phyloP scores from a whole-genome alignment of 1,284 basidiomycete genomes.

The Cutaneotrichosporon cutaneum region DNA sequence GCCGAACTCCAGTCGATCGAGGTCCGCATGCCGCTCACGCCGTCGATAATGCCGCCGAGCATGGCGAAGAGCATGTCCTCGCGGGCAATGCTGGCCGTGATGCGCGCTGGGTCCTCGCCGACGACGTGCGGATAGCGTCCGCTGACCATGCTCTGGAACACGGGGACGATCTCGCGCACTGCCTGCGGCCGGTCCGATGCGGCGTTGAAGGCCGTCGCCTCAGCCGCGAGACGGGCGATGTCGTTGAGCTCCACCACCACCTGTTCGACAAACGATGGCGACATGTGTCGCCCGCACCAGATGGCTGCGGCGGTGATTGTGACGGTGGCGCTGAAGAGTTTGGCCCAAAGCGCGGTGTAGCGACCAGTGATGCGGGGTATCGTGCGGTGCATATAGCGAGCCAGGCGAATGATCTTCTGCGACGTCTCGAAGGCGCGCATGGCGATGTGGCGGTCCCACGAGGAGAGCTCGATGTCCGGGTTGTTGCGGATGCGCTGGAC shows the following conservation, averaged over 20 bases:
- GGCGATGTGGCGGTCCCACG: constrained; percentile 32
- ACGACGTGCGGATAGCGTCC: constrained; percentile 40
- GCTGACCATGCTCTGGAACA: constrained; percentile 38
- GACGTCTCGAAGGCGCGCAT: constrained; percentile 38
- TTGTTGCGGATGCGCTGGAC: constrained; percentile 33
- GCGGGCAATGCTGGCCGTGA: constrained; percentile 27
- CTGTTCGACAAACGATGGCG: constrained; percentile 32
- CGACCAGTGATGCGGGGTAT: constrained; percentile 41
- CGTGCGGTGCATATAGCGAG: constrained; percentile 37
- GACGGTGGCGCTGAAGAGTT: constrained; percentile 45
- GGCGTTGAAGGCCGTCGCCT: constrained; percentile 21
- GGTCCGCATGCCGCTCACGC: background rate
- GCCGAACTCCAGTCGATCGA: constrained; percentile 1
- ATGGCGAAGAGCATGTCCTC: constrained; percentile 49
- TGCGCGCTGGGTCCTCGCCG: constrained; percentile 22
- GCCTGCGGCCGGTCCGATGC: constrained; percentile 24
- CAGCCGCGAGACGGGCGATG: constrained; percentile 38
- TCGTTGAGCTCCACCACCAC: constrained; percentile 40
- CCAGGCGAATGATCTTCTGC: constrained; percentile 34
- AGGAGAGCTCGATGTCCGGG: constrained; percentile 25
- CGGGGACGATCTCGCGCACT: constrained; percentile 35
- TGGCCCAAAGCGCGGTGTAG: constrained; percentile 44
- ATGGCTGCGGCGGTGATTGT: constrained; percentile 45
- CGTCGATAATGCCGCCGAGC: constrained; percentile 32
- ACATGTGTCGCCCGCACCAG: constrained; percentile 43